Conservation (phyloP, 257 asterid genomes). For the Voacanga thouarsii region DNA sequence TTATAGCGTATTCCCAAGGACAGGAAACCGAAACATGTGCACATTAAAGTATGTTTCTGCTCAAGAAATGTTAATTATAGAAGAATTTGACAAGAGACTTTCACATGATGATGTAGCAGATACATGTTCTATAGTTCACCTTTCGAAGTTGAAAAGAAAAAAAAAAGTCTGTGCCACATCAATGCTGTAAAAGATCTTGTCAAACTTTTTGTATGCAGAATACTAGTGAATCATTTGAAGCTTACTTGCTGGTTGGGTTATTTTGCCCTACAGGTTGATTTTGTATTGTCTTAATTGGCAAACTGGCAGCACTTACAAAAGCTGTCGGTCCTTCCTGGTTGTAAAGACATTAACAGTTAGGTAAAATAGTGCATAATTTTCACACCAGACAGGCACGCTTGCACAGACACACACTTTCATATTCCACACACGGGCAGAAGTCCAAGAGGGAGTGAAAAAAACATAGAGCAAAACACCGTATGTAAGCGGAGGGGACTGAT, state of each 20-base stretch:
- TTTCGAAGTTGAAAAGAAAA: neutral
- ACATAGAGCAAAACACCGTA: neutral
- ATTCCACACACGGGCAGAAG: too few relatives aligned
- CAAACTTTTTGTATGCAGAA: neutral
- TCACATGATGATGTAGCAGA: neutral
- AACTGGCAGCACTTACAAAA: constrained; percentile 67
- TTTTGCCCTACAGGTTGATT: constrained; percentile 41
- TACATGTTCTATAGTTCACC: neutral
- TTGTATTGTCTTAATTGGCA: constrained; percentile 57
- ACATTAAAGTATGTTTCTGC: neutral
- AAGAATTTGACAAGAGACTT: neutral
- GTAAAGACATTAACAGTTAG: constrained; percentile 11
- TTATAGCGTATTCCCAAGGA: neutral
- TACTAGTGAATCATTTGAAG: neutral
- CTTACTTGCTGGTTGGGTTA: constrained; percentile 50
- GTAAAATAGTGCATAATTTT: neutral
- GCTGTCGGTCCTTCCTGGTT: constrained; percentile 68
- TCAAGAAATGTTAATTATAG: neutral
- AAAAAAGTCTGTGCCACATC: neutral
- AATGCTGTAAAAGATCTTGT: neutral
- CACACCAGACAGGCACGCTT: neutral
- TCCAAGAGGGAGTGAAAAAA: neutral
- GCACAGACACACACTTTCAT: neutral
- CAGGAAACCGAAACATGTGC: neutral
- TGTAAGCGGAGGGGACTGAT: neutral